A percentile compares a stretch with the other conserved stretches of the same genome.
Conservation (phyloP, 306 rosid species). For the Prunus campanulata region DNA sequence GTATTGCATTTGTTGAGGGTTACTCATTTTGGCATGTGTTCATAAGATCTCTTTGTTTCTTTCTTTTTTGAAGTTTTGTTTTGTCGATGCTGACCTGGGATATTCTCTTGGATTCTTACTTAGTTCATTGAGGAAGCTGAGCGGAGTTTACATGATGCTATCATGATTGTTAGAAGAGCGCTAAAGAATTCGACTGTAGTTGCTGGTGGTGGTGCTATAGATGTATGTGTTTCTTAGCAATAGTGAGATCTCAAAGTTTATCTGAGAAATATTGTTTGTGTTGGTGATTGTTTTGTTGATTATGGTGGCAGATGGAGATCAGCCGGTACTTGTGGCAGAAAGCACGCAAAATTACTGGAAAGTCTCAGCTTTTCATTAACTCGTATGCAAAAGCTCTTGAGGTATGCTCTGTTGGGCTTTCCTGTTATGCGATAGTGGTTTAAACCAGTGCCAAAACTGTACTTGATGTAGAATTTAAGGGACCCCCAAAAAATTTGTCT, state of each 20-base stretch:
- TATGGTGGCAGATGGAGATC: conserved; percentile 87
- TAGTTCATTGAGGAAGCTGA: conserved; percentile 99
- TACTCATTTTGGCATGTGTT: background rate
- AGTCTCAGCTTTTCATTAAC: conserved; percentile 90
- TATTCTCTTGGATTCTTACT: conserved; percentile 19
- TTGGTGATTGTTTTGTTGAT: background rate
- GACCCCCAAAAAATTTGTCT: background rate
- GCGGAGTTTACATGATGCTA: conserved; percentile 96
- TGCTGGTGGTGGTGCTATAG: conserved; percentile 99
- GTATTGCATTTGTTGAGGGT: conserved; percentile 28
- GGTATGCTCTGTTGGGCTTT: conserved; percentile 39
- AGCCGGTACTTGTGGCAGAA: conserved; percentile 90
- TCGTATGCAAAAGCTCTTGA: conserved; percentile 97
- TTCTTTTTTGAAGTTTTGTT: background rate
- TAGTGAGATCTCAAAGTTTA: background rate
- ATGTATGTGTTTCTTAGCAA: conserved; percentile 49
- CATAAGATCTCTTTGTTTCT: background rate
- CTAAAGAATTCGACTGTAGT: conserved; percentile 95
- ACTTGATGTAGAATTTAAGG: background rate
- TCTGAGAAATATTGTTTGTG: background rate
- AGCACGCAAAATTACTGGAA: conserved; percentile 91
- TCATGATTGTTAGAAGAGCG: conserved; percentile 98
- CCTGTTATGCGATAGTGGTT: background rate
- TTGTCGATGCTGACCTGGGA: conserved; percentile 11
- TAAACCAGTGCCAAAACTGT: background rate